Base-by-base conservation (phyloP, 2,329 filamentous ascomycete genomes). In the Talaromyces albobiverticillius region DNA sequence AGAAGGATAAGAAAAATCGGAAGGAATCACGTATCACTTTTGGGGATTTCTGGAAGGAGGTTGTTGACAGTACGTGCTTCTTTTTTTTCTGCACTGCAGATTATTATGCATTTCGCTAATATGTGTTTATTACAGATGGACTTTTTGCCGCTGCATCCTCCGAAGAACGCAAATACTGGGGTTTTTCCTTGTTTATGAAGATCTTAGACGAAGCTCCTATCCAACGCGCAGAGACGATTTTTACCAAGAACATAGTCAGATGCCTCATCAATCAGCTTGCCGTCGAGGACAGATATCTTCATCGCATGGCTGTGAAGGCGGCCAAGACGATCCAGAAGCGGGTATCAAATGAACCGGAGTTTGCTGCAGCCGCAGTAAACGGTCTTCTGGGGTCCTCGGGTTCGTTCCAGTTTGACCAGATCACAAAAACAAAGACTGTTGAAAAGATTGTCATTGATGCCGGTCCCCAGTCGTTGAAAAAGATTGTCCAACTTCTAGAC, bases 151-250 rank as follows among this genome's bases (percentile, higher is more conserved):
- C 87, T 54, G 84, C 82, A 10, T 87, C 92, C 7, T 95, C 91
- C 1, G 85, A 92, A 41, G 90, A 92, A 62, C 88, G 95, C 53
- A 97, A 96, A 71, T 90, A 90, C 64, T 91, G 90, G 71, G 94
- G 94, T 0, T 93, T 97, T 72, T 84, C 92, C 64, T 82, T 97
- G 2, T 90, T 96, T 64, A 85, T 87, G 62, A 89, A 87, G 64
- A 83, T 91, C 62, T 74, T 96, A 3, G 75, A 77, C 29, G 77
- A 74, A 34, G 74, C 75, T 63, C 67, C 82, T 69, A 59, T 69
- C 58, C 59, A 76, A 67, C 54, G 81, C 79, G 62, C 82, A 75
- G 50, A 79, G 70, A 59, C 78, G 8, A 76, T 96, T 0, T 95
- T 97, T 68, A 91, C 89, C 63, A 84, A 86, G 58, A 95, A 96